Base-by-base conservation (phyloP, 1,284 basidiomycete species). In the Heterobasidion annosum region DNA sequence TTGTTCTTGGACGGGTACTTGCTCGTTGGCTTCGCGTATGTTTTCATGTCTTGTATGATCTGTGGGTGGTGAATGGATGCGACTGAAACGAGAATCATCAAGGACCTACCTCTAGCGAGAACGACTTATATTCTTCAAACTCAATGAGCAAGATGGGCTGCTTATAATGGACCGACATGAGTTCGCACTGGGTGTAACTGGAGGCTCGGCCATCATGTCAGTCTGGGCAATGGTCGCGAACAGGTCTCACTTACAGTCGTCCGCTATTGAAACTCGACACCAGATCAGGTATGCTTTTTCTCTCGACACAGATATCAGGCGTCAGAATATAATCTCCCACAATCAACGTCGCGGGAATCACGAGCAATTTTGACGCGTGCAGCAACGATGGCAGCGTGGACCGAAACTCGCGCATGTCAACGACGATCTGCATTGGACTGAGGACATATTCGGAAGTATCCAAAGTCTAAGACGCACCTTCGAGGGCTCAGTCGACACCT, bases 271-370 rank as follows among this genome's bases (percentile, higher is more conserved):
- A 94, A 75, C 91, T 94, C 34, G 88, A 83, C 18, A 96, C 81
- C 58, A 99, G 68, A 74, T 99, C 96, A 0, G 91, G 78, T 54
- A 98, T 76, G 62, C 94, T 95, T 73, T 99, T 99, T 53, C 96
- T 76, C 70, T 99, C 97, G 1, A 99, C 91, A 60, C 93, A 95
- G 63, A 99, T 96, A 59, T 96, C 92, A 0, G 95, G 95, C 3
- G 93, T 88, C 50, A 99, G 71, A 57, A 99, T 90, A 65, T 99
- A 99, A 70, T 99, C 96, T 4, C 96, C 96, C 3, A 99, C 91
- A 0, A 90, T 92, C 52, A 99, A 74, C 0, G 95, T 98, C 1
- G 90, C 89, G 0, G 96, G 96, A 9, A 95, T 76, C 42, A 99
- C 85, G 19, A 88, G 73, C 53, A 98, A 74, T 42, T 83, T 82